A percentile compares a stretch with the other conserved stretches of the same genome.
Conservation (phyloP, 371 early-diverging fungal species). For the Actinomortierella ambigua region DNA sequence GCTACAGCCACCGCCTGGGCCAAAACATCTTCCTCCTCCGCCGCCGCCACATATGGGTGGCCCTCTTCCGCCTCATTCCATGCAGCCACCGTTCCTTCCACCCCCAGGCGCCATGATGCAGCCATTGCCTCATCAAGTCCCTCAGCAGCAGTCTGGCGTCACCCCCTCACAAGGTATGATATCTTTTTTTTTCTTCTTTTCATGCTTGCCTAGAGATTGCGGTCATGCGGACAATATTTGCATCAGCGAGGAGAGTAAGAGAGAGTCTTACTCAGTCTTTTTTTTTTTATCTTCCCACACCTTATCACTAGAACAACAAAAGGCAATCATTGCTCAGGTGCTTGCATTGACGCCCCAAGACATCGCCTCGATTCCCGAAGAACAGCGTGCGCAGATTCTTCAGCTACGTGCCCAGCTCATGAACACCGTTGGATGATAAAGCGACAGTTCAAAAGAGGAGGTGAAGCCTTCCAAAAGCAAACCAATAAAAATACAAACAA, state of each 20-base stretch:
- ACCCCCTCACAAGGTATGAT: conserved; percentile 22
- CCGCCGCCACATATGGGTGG: conserved; percentile 33
- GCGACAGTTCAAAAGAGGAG: no score
- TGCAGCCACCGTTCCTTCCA: conserved; percentile 37
- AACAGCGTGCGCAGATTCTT: conserved; percentile 58
- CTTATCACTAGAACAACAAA: conserved; percentile 53
- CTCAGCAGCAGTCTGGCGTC: neutral
- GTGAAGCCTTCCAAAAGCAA: conserved; percentile 52
- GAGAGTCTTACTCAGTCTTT: neutral
- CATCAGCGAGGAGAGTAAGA: no score
- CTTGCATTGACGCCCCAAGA: conserved; percentile 63
- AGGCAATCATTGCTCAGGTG: conserved; percentile 60
- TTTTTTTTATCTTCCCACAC: neutral
- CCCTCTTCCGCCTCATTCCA: conserved; percentile 13
- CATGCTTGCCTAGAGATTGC: neutral
- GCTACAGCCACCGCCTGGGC: conserved; percentile 35
- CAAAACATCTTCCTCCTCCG: conserved; percentile 28
- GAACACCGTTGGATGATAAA: conserved; percentile 6
- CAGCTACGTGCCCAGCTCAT: conserved; percentile 49
- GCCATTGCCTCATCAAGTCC: conserved; percentile 14
- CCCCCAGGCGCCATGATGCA: conserved; percentile 28
- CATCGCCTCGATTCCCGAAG: conserved; percentile 60
- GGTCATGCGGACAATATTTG: no score
- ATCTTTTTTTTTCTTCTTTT: neutral
- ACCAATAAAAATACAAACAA: neutral